A percentile compares a stretch with the other conserved stretches of the same genome.
Conservation (phyloP, 305 asterid species). For the Ilex paraguariensis region DNA sequence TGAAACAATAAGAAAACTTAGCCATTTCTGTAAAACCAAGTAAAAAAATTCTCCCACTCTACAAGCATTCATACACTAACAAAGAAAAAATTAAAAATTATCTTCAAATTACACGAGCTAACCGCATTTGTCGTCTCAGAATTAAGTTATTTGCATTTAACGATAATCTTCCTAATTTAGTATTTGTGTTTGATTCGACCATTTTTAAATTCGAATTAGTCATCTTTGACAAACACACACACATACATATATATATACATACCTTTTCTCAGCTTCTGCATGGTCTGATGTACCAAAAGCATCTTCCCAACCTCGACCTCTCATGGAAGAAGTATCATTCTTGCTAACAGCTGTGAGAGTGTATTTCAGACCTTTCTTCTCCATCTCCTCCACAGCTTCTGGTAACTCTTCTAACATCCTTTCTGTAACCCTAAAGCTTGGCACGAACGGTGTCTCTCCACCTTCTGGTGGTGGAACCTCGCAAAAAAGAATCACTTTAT, state of each 20-base stretch:
- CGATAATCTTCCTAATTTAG: too few relatives aligned
- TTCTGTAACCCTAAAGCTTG: constrained; percentile 67
- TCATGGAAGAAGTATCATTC: constrained; percentile 53
- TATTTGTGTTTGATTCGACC: too few relatives aligned
- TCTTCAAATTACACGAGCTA: too few relatives aligned
- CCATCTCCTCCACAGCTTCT: constrained; percentile 60
- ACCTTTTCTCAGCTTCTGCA: constrained; percentile 69
- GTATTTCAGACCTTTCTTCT: constrained; percentile 58
- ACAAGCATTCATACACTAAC: too few relatives aligned
- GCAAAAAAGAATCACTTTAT: constrained; percentile 65
- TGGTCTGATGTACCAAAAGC: constrained; percentile 69
- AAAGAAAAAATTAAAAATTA: too few relatives aligned
- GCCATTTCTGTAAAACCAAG: too few relatives aligned
- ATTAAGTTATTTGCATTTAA: too few relatives aligned
- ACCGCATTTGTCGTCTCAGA: too few relatives aligned
- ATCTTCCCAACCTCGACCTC: constrained; percentile 88
- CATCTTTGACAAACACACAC: too few relatives aligned
- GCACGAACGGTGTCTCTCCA: constrained; percentile 79
- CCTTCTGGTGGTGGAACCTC: constrained; percentile 82
- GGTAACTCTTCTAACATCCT: constrained; percentile 71
- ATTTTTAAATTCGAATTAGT: too few relatives aligned
- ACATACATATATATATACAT: background rate
- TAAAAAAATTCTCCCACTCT: too few relatives aligned
- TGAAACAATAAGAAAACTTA: too few relatives aligned
- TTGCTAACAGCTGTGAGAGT: constrained; percentile 66